A percentile compares a stretch with the other conserved stretches of the same genome.
These are phyloP conservation scores for Suhomyces faveliae DNA, from an alignment of 805 yeast genomes.

Conservation along the genomic window DNA sequence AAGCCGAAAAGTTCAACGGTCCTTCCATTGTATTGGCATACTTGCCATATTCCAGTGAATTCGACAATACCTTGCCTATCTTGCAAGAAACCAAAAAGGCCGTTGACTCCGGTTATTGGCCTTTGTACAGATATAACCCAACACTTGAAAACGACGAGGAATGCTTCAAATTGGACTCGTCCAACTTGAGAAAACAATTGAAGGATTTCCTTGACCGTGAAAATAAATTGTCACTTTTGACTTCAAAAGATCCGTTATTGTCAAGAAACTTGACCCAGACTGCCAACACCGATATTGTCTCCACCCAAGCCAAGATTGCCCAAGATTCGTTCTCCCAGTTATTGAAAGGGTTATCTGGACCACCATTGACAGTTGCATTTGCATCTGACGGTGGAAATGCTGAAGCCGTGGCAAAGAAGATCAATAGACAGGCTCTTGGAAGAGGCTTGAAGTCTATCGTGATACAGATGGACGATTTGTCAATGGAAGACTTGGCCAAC, in stretches of 20 bases:
- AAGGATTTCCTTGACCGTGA: constrained; percentile 84
- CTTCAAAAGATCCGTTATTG: constrained; percentile 68
- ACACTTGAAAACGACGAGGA: constrained; percentile 43
- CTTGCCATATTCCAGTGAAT: constrained; percentile 69
- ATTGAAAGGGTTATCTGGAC: constrained; percentile 86
- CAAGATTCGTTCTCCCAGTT: constrained; percentile 74
- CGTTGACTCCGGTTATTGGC: constrained; percentile 96
- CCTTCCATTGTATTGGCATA: constrained; percentile 92
- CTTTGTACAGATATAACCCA: constrained; percentile 86
- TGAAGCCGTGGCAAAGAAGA: constrained; percentile 72
- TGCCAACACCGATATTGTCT: constrained; percentile 57
- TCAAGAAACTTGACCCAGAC: constrained; percentile 69
- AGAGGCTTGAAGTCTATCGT: constrained; percentile 72
- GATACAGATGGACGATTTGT: constrained; percentile 67
- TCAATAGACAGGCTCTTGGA: constrained; percentile 74
- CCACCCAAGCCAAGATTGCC: constrained; percentile 63
- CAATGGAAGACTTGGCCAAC: constrained; percentile 68
- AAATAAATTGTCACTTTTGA: constrained; percentile 76
- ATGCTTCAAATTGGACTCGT: constrained; percentile 83
- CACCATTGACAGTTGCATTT: constrained; percentile 80
- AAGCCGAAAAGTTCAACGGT: constrained; percentile 86
- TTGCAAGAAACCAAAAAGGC: constrained; percentile 85
- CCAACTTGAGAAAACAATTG: constrained; percentile 72
- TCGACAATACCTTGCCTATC: constrained; percentile 66
- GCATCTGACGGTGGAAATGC: constrained; percentile 95